phyloP scores from a whole-genome alignment of 2,329 filamentous ascomycete species.

The Acrocalymma vagum region DNA sequence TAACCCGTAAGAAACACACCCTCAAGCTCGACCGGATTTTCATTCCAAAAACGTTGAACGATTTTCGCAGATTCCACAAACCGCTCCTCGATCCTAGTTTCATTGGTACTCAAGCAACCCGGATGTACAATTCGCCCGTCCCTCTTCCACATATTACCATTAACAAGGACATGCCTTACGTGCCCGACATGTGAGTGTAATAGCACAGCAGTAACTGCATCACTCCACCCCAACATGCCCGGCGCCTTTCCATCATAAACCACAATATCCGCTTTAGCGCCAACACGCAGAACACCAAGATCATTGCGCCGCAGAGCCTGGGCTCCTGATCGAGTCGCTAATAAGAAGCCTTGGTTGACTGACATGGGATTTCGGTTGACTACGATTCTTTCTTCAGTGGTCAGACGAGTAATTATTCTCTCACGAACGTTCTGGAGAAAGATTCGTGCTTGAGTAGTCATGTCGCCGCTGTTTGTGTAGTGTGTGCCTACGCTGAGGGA shows the following conservation, averaged over 20 bases:
- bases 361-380: neutral
- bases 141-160: constrained; percentile 1
- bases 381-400: neutral
- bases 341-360: constrained; percentile 1
- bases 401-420: too few relatives aligned
- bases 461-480: constrained; percentile 60
- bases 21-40: too few relatives aligned
- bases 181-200: neutral
- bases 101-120: too few relatives aligned
- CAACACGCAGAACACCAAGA: constrained; percentile 1
- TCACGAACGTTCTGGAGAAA: constrained; percentile 61
- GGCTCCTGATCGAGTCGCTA: constrained; percentile 1
- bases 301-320: neutral
- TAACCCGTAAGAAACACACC: too few relatives aligned
- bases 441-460: constrained; percentile 57
- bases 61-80: constrained; percentile 28
- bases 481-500: constrained; percentile 65
- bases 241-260: constrained; percentile 3
- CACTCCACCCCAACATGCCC: constrained; percentile 1
- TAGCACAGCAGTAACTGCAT: constrained; percentile 1
- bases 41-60: too few relatives aligned
- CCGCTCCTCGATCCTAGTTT: constrained; percentile 23
- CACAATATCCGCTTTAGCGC: constrained; percentile 6
- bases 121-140: too few relatives aligned
- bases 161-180: constrained; percentile 4